Evolutionary conservation across 176 grass and related monocot species (phyloP), one percentile per base, ranked within the genome.

Genomic region (Lolium perenne): DNA sequence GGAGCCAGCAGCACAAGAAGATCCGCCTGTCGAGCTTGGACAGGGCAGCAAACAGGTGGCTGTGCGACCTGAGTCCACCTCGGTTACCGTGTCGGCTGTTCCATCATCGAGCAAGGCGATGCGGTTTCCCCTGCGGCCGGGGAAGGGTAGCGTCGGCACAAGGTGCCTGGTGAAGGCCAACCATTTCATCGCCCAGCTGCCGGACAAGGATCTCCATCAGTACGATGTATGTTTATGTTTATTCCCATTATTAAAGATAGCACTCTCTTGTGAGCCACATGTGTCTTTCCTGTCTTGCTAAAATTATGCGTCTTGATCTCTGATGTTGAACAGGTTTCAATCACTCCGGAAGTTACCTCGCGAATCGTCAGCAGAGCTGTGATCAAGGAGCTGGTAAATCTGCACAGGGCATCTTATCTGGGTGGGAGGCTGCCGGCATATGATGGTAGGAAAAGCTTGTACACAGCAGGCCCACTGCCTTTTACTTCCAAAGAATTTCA

Each of bases 201-300:
- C 92, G 7, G 80, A 97, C 84, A 97, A 91, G 83, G 95, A 93
- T 67, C 95, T 97, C 86, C 95, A 97, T 78, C 95, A 97, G 13
- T 97, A 97, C 59, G 82, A 97, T 76, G 95, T 97, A 51, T 48
- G 95, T 84, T 61, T 6, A 20, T 74, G 11, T 59, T 8, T 87
- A 75, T 80, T 12, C 40, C 22, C 62, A 43, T 26, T 12, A 21
- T 0, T 40, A 68, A 3, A 1, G 3, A 4, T 1, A 64, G 35
- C 35, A 51, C 26, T 80, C 23, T 21, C 14, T 80, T 71, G 8
- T 29, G 40, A 13, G 11, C 41, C 61, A 35, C 68, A 53, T 51
- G 21, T 22, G 65, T 45, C 68, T 48, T 18, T 21, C 18, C 63
- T 68, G 74, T 74, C 45, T 7, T 35, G 23, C 17, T 25, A 49